Evolutionary conservation across 768 basidiomycete species (phyloP).

Genomic region (Lentinula sp.): DNA sequence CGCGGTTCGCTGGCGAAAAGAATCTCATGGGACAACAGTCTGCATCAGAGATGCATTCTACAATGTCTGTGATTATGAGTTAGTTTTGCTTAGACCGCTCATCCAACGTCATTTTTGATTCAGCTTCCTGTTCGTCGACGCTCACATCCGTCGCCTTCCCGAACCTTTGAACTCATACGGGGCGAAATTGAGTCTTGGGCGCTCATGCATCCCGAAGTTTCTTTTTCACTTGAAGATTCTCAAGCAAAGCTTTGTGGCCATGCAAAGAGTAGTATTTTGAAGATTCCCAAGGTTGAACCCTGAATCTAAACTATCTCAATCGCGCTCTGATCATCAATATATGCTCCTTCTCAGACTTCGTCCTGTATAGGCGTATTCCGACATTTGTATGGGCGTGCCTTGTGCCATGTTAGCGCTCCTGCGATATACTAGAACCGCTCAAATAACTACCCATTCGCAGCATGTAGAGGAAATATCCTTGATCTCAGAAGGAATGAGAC

Average conservation of each 20-base stretch:
- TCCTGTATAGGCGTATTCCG: slow-evolving; percentile 66
- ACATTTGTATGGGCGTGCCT: slow-evolving; percentile 65
- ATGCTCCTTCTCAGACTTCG: slow-evolving; percentile 40
- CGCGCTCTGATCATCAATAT: background rate
- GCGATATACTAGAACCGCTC: background rate
- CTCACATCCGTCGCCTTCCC: slow-evolving; percentile 54
- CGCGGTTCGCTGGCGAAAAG: slow-evolving; percentile 69
- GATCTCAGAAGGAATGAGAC: slow-evolving; percentile 39
- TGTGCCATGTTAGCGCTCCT: slow-evolving; percentile 50
- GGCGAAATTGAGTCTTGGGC: slow-evolving; percentile 70
- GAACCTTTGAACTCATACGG: slow-evolving; percentile 62
- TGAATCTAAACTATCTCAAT: background rate
- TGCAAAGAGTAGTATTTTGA: slow-evolving; percentile 41
- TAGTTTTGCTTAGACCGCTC: slow-evolving; percentile 4
- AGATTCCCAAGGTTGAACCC: slow-evolving; percentile 58
- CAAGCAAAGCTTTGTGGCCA: slow-evolving; percentile 28
- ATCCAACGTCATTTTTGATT: slow-evolving; percentile 1
- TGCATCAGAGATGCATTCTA: slow-evolving; percentile 87
- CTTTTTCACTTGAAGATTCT: slow-evolving; percentile 62
- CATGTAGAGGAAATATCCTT: slow-evolving; percentile 61
- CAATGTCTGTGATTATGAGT: slow-evolving; percentile 46
- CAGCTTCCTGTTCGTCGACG: slow-evolving; percentile 79
- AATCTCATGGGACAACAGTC: slow-evolving; percentile 73
- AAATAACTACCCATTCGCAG: slow-evolving; percentile 27
- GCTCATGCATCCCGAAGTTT: slow-evolving; percentile 63